phyloP scores from a whole-genome alignment of 345 rosid genomes.

The Trapa bicornis region DNA sequence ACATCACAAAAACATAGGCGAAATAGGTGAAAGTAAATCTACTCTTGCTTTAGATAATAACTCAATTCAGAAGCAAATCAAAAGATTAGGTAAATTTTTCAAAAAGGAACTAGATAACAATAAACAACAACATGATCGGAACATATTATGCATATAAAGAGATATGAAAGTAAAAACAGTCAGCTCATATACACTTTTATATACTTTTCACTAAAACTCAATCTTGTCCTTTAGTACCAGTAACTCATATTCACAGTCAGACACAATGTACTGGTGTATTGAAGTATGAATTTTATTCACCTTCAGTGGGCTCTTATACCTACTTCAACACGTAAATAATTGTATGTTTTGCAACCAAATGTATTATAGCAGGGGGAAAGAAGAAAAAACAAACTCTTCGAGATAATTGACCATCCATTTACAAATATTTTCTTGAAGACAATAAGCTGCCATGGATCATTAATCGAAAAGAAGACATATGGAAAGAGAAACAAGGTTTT shows the following conservation, averaged over 20 bases:
- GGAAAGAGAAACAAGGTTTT: conserved; percentile 12
- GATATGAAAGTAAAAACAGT: not conserved
- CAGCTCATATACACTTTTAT: not conserved
- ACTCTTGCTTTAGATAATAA: not conserved
- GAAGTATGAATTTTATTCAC: not conserved
- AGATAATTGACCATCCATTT: not conserved
- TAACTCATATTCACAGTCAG: too few species aligned
- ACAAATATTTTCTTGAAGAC: too few species aligned
- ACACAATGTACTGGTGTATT: not conserved
- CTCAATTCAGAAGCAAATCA: not conserved
- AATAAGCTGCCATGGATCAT: not conserved
- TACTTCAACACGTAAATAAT: not conserved
- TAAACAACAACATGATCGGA: not conserved
- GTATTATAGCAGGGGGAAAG: not conserved
- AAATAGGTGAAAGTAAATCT: not conserved
- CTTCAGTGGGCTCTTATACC: not conserved
- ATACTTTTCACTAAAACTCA: not conserved
- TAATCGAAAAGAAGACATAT: not conserved
- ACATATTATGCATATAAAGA: not conserved
- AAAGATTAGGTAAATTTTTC: not conserved
- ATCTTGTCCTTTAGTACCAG: not conserved
- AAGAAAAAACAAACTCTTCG: not conserved
- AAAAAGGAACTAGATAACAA: not conserved
- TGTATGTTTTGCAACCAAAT: not conserved
- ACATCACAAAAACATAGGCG: not conserved